phyloP scores from a whole-genome alignment of 1,139 yeast species.

The Pichia sp. region DNA sequence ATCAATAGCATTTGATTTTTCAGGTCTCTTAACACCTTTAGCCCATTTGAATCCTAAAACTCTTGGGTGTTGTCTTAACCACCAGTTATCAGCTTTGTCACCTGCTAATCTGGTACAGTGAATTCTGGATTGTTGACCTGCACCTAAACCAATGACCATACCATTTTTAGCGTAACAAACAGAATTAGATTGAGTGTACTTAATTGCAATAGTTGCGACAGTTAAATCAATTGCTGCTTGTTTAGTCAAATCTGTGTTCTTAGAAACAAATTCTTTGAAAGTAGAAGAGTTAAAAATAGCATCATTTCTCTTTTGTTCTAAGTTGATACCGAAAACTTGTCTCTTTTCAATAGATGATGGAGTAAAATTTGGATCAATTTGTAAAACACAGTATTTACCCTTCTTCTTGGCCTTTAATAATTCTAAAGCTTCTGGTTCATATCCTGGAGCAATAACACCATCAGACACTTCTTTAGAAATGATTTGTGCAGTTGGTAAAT shows the following conservation, averaged over 20 bases:
- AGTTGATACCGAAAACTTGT: conserved; percentile 90
- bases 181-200: conserved; percentile 96
- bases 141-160: conserved; percentile 98
- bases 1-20: conserved; percentile 96
- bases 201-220: conserved; percentile 93
- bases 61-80: conserved; percentile 97
- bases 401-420: conserved; percentile 87
- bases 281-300: conserved; percentile 85
- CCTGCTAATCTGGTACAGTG: conserved; percentile 99
- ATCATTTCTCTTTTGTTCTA: conserved; percentile 96
- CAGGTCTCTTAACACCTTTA: conserved; percentile 97
- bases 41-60: conserved; percentile 95
- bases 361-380: conserved; percentile 88
- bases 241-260: conserved; percentile 78
- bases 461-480: conserved; percentile 96
- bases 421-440: conserved; percentile 83
- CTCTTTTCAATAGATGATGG: conserved; percentile 82
- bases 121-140: conserved; percentile 98
- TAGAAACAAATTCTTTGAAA: conserved; percentile 85
- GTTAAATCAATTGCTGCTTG: conserved; percentile 90
- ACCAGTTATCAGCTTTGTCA: conserved; percentile 99
- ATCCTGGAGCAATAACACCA: conserved; percentile 98
- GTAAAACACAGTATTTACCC: conserved; percentile 93
- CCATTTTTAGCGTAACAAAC: conserved; percentile 98
- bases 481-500: conserved; percentile 91